Evolutionary conservation across 1,284 basidiomycete species (phyloP), one percentile per base, ranked within the genome.

Genomic region (Apiotrichum gamsii): DNA sequence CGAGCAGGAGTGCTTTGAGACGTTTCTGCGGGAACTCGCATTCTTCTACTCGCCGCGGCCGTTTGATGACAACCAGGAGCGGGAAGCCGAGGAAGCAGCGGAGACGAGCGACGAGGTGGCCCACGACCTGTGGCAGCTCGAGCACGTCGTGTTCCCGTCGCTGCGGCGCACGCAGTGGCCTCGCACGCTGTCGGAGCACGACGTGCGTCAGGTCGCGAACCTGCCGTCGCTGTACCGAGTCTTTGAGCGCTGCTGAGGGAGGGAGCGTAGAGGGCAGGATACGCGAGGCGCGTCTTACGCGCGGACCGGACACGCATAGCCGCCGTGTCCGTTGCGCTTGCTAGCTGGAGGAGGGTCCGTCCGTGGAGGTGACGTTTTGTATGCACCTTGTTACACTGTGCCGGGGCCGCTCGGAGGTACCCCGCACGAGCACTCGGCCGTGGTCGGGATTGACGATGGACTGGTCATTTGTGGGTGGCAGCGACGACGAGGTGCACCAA

Each of bases 161-260:
- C 81, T 89, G 72, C 78, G 86, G 51, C 78, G 81, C 35, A 73
- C 91, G 15, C 24, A 10, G 14, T 54, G 52, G 52, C 52, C 52
- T 9, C 45, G 49, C 25, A 37, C 25, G 4, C 23, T 54, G 32
- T 32, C 36, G 1, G 38, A 39, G 18, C 41, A 34, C 15, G 46
- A 90, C 62, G 81, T 94, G 4, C 80, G 87, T 8, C 86, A 91
- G 69, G 80, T 91, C 16, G 90, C 91, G 5, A 85, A 82, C 67
- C 69, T 94, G 42, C 89, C 89, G 3, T 87, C 90, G 56, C 72
- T 95, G 53, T 95, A 93, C 68, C 83, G 84, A 51, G 85, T 94
- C 2, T 95, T 94, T 62, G 90, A 93, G 72, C 74, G 89, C 50
- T 93, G 90, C 64, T 93, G 46, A n/a, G n/a, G n/a, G n/a, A n/a